Conservation (phyloP, 805 yeast genomes). For the Nakazawaea pomicola region DNA sequence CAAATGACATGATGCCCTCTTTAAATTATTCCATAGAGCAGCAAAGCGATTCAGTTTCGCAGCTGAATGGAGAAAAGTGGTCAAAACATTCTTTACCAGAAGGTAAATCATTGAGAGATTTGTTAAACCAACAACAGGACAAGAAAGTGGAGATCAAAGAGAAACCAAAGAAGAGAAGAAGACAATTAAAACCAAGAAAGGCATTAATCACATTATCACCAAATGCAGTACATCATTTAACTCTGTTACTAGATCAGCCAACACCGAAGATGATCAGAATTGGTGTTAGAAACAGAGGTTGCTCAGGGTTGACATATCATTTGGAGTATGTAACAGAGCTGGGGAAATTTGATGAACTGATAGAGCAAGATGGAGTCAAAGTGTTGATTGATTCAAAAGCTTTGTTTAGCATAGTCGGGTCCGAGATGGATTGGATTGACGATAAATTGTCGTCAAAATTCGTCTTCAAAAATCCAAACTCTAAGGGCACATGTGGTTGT, state of each 20-base stretch:
- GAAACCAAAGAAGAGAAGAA: slow-evolving; percentile 32
- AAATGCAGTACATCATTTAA: slow-evolving; percentile 69
- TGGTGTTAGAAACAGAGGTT: slow-evolving; percentile 94
- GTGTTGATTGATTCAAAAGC: slow-evolving; percentile 96
- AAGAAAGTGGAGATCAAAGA: neutral
- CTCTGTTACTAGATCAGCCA: slow-evolving; percentile 67
- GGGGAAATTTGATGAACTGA: slow-evolving; percentile 92
- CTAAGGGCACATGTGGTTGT: slow-evolving; percentile 98
- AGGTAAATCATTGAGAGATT: slow-evolving; percentile 12
- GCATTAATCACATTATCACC: slow-evolving; percentile 82
- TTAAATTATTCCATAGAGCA: slow-evolving; percentile 7
- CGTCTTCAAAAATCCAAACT: slow-evolving; percentile 91
- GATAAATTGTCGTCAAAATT: slow-evolving; percentile 86
- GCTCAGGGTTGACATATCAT: slow-evolving; percentile 91
- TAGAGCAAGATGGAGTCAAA: slow-evolving; percentile 89
- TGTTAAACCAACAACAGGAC: slow-evolving; percentile 1
- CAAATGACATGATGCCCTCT: slow-evolving; percentile 3
- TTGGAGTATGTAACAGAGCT: slow-evolving; percentile 86
- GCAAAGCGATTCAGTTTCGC: neutral
- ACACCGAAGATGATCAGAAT: slow-evolving; percentile 85
- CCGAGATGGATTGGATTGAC: slow-evolving; percentile 98
- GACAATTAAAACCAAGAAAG: slow-evolving; percentile 79
- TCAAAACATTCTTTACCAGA: slow-evolving; percentile 15
- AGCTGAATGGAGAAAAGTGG: slow-evolving; percentile 8
- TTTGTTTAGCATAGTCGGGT: slow-evolving; percentile 88